phyloP scores from a whole-genome alignment of 345 rosid genomes.

The Salix brachista region DNA sequence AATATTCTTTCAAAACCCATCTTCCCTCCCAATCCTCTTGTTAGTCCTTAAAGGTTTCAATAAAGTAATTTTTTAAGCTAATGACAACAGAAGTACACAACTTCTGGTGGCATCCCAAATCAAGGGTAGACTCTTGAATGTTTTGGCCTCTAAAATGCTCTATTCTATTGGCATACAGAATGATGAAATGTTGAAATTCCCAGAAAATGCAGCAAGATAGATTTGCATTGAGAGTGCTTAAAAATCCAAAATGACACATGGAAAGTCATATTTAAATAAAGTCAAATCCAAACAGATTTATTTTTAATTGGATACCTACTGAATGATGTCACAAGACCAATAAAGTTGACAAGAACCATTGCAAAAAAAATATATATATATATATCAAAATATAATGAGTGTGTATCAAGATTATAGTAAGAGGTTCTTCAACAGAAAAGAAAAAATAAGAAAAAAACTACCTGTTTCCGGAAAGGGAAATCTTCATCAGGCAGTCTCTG shows the following conservation, averaged over 20 bases:
- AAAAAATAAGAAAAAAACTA: neutral
- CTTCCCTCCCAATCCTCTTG: neutral
- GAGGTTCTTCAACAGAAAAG: neutral
- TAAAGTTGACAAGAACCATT: neutral
- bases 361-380: neutral
- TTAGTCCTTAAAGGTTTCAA: neutral
- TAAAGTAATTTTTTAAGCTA: neutral
- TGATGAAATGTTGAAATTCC: neutral
- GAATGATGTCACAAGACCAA: neutral
- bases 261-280: neutral
- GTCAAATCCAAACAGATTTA: neutral
- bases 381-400: too few species aligned
- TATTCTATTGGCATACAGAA: neutral
- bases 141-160: neutral
- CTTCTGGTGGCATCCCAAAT: neutral
- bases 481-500: slow-evolving; percentile 80
- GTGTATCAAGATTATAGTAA: neutral
- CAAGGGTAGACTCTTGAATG: neutral
- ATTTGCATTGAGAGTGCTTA: neutral
- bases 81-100: neutral
- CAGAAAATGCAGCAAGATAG: neutral
- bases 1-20: neutral
- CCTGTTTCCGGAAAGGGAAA: slow-evolving; percentile 85
- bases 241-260: neutral
- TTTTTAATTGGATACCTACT: neutral